These are phyloP conservation scores for Meyerozyma smithsonii DNA, from an alignment of 1,139 yeast genomes.

Conservation along the genomic window DNA sequence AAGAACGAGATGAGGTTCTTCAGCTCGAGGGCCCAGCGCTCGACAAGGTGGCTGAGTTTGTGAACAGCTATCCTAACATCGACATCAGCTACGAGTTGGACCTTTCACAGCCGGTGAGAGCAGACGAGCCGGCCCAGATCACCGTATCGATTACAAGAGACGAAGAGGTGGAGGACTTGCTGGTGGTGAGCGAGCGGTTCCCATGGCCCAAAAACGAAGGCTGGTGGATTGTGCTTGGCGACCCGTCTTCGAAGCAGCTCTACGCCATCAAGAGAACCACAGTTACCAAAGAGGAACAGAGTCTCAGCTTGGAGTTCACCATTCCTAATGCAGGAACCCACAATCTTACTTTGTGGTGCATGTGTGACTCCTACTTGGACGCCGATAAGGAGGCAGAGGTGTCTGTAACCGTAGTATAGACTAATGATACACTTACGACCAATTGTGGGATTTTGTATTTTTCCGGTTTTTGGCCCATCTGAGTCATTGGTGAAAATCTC, in stretches of 20 bases:
- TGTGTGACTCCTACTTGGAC: conserved; percentile 87
- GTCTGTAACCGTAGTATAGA: conserved; percentile 39
- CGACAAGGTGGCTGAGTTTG: conserved; percentile 75
- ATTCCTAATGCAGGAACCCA: conserved; percentile 60
- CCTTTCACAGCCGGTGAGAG: conserved; percentile 32
- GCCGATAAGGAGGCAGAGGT: conserved; percentile 72
- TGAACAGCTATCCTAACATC: conserved; percentile 83
- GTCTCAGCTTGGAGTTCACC: conserved; percentile 50
- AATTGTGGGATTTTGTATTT: no score
- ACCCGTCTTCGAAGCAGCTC: conserved; percentile 51
- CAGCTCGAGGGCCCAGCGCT: conserved; percentile 48
- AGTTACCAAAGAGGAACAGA: conserved; percentile 49
- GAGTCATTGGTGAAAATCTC: conserved; percentile 1
- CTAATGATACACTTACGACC: no score
- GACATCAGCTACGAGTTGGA: conserved; percentile 58
- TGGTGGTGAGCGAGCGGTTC: conserved; percentile 51
- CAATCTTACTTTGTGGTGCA: conserved; percentile 69
- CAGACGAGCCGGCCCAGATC: conserved; percentile 43
- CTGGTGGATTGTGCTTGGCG: conserved; percentile 91
- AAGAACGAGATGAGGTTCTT: conserved; percentile 61
- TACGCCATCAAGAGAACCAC: conserved; percentile 70
- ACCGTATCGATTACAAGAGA: conserved; percentile 61
- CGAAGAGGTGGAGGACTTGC: conserved; percentile 66
- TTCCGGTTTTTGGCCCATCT: no score
- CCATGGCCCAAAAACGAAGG: conserved; percentile 63